phyloP scores from a whole-genome alignment of 345 rosid species.

The Acer campestre region DNA sequence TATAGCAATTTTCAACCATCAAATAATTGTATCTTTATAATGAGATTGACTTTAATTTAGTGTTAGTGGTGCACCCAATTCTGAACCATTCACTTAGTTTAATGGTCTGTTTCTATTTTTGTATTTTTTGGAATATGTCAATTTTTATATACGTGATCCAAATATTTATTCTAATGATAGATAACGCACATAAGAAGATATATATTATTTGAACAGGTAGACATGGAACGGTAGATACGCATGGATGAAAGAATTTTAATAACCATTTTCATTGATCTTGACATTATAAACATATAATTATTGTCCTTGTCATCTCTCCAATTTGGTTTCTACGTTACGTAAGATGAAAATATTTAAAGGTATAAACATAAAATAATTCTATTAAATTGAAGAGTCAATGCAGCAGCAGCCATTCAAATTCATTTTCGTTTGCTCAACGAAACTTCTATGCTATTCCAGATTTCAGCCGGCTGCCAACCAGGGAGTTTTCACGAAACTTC shows the following conservation, averaged over 20 bases:
- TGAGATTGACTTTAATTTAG: neutral
- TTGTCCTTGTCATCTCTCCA: neutral
- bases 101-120: neutral
- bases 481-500: too few species aligned
- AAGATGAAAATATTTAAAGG: neutral
- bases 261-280: too few species aligned
- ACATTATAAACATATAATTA: neutral
- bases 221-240: accelerated
- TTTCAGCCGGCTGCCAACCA: neutral
- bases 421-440: neutral
- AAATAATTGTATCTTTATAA: neutral
- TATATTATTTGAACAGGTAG: too few species aligned
- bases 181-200: too few species aligned
- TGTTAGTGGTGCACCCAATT: neutral
- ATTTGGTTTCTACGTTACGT: neutral
- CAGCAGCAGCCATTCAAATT: too few species aligned
- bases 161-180: too few species aligned
- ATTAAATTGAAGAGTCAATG: too few species aligned
- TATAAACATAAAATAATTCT: too few species aligned
- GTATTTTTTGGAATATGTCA: too few species aligned
- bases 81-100: neutral
- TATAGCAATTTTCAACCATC: neutral
- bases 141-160: too few species aligned
- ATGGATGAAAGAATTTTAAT: too few species aligned
- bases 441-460: neutral